phyloP scores from a whole-genome alignment of 1,139 yeast species.

The Hansenula sp. region DNA sequence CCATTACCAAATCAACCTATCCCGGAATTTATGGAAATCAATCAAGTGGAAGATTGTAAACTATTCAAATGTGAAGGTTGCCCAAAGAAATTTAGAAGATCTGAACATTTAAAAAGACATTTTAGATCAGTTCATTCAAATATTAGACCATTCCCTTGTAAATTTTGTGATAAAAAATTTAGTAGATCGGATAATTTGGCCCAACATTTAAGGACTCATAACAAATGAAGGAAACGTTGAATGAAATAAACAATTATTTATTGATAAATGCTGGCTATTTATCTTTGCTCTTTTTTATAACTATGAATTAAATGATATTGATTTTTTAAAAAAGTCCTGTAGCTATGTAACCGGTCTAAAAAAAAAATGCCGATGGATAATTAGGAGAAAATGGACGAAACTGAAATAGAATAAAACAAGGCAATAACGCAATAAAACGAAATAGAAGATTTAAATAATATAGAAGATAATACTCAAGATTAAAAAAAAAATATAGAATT shows the following conservation, averaged over 20 bases:
- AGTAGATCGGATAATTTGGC: constrained; percentile 75
- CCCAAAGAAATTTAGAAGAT: constrained; percentile 55
- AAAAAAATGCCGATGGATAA: too few species aligned
- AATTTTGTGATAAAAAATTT: constrained; percentile 67
- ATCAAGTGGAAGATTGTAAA: too few species aligned
- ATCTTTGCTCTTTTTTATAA: not conserved
- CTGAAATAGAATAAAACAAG: too few species aligned
- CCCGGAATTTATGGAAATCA: too few species aligned
- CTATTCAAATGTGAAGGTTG: constrained; percentile 36
- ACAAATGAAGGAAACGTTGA: constrained; percentile 12
- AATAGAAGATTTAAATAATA: too few species aligned
- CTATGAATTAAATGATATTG: too few species aligned
- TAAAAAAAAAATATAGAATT: too few species aligned
- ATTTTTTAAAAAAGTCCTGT: too few species aligned
- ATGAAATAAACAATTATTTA: not conserved
- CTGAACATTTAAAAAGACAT: constrained; percentile 78
- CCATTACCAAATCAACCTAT: constrained; percentile 1
- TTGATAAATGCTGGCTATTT: not conserved
- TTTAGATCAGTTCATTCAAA: constrained; percentile 60
- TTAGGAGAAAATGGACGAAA: too few species aligned
- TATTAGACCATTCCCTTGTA: constrained; percentile 74
- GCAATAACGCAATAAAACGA: too few species aligned
- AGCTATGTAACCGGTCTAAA: too few species aligned
- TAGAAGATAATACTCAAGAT: too few species aligned
- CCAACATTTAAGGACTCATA: constrained; percentile 74